A percentile compares a stretch with the other conserved stretches of the same genome.
phyloP scores from a whole-genome alignment of 139 green algal species.

The Tetraselmis striata region DNA sequence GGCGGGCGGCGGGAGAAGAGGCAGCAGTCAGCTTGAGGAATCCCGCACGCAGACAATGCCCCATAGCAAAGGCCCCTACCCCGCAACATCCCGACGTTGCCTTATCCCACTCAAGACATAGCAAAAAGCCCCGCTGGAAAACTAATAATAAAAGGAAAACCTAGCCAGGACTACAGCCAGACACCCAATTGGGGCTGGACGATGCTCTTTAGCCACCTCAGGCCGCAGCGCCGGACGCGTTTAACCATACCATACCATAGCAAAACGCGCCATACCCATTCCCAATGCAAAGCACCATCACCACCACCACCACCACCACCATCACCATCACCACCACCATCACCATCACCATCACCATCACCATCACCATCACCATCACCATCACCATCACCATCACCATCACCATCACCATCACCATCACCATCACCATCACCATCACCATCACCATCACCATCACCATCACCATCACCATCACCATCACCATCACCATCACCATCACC shows the following conservation, averaged over 20 bases:
- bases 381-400: conserved; percentile 9
- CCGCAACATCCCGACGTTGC: too few species aligned
- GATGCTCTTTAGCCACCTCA: too few species aligned
- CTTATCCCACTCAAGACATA: too few species aligned
- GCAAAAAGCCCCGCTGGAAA: too few species aligned
- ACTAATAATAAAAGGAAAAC: background rate
- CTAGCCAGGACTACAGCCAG: background rate
- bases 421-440: conserved; percentile 2
- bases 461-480: background rate
- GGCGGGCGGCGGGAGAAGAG: too few species aligned
- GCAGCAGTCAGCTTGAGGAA: too few species aligned
- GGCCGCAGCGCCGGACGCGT: too few species aligned
- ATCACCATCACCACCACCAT: conserved; percentile 11
- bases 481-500: background rate
- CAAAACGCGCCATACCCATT: background rate
- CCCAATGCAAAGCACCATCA: conserved; percentile 2
- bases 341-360: conserved; percentile 10
- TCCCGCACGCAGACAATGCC: too few species aligned
- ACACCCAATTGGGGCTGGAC: too few species aligned
- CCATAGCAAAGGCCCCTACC: too few species aligned
- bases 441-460: background rate
- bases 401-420: conserved; percentile 8
- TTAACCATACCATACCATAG: too few species aligned
- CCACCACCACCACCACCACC: conserved; percentile 4
- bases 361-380: conserved; percentile 11